Base-by-base conservation (phyloP, 2,329 filamentous ascomycete genomes). In the Aspergillus sp. region DNA sequence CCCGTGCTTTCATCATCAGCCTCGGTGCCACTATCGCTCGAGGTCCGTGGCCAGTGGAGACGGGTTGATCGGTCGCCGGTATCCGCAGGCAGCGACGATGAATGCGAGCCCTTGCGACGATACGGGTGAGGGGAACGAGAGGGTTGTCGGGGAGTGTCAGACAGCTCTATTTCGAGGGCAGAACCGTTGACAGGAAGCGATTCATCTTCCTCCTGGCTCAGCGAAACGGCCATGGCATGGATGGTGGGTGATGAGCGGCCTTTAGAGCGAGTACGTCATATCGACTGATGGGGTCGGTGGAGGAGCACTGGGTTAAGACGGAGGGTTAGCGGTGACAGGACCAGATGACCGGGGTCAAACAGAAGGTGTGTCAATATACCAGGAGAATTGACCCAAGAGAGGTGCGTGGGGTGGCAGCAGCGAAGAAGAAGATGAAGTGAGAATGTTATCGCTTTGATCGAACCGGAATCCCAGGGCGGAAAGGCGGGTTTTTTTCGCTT, bases 1-100 rank as follows among this genome's bases (percentile, higher is more conserved):
- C 79, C 75, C 47, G 82, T 82, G 64, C 93, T 90, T 75, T 98
- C 94, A 78, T 98, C 94, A 70, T 97, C 94, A 41, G 94, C 94
- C 74, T 98, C 94, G 17, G 93, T 96, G 23, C 94, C 94, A 74
- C 92, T 97, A 67, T 97, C 93, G 74, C 91, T 97, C 10, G 85
- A 86, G 2, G 87, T 84, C 1, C 84, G 82, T 4, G 85, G 86
- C 55, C 85, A 83, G 49, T 59, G 62, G 51, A 67, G 64, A 28
- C 65, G 64, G 45, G 69, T 67, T 57, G 64, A 61, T 62, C 67
- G 71, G 74, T 75, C 71, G 71, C 73, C 65, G 67, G 73, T 60
- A 66, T 72, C 64, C 59, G 65, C 74, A 63, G 68, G 75, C 47
- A 58, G 63, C 50, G 70, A 80, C 21, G 82, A 81, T 12, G 87